phyloP scores from a whole-genome alignment of 306 rosid species.

The Albizia julibrissin region DNA sequence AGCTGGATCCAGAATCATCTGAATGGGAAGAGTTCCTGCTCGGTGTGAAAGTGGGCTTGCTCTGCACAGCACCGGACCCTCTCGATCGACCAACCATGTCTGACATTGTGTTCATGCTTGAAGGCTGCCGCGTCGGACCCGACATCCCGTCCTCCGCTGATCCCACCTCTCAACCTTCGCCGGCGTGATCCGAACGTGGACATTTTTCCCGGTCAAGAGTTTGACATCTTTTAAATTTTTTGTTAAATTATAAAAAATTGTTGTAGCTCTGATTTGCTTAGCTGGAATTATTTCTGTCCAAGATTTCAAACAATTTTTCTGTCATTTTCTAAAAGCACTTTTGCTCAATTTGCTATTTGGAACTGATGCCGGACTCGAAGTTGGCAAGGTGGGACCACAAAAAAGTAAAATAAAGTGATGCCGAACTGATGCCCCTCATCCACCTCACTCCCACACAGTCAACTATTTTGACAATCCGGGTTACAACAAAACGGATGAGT shows the following conservation, averaged over 20 bases:
- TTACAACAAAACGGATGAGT: slow-evolving; percentile 16
- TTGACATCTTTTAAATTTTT: slow-evolving; percentile 29
- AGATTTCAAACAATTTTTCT: neutral
- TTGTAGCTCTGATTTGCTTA: slow-evolving; percentile 25
- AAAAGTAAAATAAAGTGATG: slow-evolving; percentile 25
- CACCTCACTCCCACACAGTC: slow-evolving; percentile 33
- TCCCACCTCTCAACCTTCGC: slow-evolving; percentile 85
- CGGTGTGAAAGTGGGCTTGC: slow-evolving; percentile 91
- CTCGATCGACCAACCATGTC: slow-evolving; percentile 92
- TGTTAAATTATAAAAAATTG: slow-evolving; percentile 10
- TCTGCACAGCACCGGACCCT: slow-evolving; percentile 93
- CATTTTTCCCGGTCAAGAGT: slow-evolving; percentile 17
- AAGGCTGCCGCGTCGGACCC: slow-evolving; percentile 93
- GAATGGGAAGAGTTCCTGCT: slow-evolving; percentile 97
- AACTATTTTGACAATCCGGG: slow-evolving; percentile 40
- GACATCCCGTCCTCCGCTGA: slow-evolving; percentile 89
- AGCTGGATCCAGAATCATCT: slow-evolving; percentile 91
- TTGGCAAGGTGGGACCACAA: slow-evolving; percentile 42
- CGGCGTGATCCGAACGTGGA: slow-evolving; percentile 45
- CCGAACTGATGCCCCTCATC: slow-evolving; percentile 17
- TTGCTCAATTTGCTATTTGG: neutral
- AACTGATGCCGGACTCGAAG: slow-evolving; percentile 30
- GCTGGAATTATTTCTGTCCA: neutral
- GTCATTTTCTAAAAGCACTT: slow-evolving; percentile 3
- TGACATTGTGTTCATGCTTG: slow-evolving; percentile 98